These are phyloP conservation scores for Fusarium multiceps DNA, from an alignment of 2,329 filamentous ascomycete species.

Conservation along the genomic window DNA sequence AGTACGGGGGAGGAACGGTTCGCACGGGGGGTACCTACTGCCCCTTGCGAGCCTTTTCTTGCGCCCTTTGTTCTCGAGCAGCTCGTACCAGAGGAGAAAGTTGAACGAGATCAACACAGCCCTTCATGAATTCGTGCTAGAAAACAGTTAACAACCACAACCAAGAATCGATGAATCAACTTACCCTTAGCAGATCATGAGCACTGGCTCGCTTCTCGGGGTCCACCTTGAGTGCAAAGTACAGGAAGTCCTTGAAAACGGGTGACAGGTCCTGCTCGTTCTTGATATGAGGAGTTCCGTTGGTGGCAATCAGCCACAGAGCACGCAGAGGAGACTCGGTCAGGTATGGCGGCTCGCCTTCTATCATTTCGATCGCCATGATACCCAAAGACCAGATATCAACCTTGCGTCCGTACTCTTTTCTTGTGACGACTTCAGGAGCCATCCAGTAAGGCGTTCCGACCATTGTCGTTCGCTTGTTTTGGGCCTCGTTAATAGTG, in stretches of 20 bases:
- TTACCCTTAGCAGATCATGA: slow-evolving; percentile 90
- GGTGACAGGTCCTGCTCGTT: slow-evolving; percentile 84
- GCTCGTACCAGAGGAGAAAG: slow-evolving; percentile 88
- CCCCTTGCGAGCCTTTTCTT: slow-evolving; percentile 82
- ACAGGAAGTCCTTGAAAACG: slow-evolving; percentile 90
- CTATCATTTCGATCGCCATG: slow-evolving; percentile 99
- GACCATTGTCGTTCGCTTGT: slow-evolving; percentile 98
- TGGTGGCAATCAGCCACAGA: slow-evolving; percentile 95
- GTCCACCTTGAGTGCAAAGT: slow-evolving; percentile 94
- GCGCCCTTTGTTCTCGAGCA: slow-evolving; percentile 83
- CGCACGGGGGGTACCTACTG: slow-evolving; percentile 45
- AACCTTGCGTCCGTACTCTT: slow-evolving; percentile 98
- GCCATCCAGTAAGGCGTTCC: slow-evolving; percentile 99
- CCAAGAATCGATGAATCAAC: slow-evolving; percentile 53
- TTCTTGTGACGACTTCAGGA: slow-evolving; percentile 94
- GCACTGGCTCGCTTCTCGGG: slow-evolving; percentile 96
- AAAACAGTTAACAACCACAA: slow-evolving; percentile 32
- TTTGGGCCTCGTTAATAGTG: slow-evolving; percentile 96
- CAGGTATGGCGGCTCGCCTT: slow-evolving; percentile 95
- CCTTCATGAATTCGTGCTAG: slow-evolving; percentile 84
- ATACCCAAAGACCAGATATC: slow-evolving; percentile 99
- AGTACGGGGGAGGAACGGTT: slow-evolving; percentile 28
- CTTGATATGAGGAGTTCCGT: slow-evolving; percentile 94
- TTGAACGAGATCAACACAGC: slow-evolving; percentile 78
- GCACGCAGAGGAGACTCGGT: slow-evolving; percentile 94